A percentile compares a stretch with the other conserved stretches of the same genome.
phyloP scores from a whole-genome alignment of 2,329 filamentous ascomycete genomes.

The Colletotrichum musae region DNA sequence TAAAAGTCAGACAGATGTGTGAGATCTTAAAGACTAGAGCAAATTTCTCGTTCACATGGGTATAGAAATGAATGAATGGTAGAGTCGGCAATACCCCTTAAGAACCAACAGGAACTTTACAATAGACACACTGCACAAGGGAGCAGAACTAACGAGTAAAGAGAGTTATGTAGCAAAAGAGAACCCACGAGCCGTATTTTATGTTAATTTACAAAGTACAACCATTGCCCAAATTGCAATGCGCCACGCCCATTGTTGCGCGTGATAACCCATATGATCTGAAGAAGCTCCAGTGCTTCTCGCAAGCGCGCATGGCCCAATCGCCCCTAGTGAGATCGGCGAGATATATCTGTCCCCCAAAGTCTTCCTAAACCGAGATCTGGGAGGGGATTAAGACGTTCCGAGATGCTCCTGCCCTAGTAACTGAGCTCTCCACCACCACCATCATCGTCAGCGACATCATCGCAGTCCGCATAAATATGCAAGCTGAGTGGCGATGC shows the following conservation, averaged over 20 bases:
- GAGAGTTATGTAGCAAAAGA: no score
- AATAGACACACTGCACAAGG: no score
- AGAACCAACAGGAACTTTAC: no score
- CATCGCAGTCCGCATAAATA: conserved; percentile 98
- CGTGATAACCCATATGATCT: neutral
- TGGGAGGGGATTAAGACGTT: conserved; percentile 17
- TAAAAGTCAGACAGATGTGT: no score
- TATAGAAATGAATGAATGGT: no score
- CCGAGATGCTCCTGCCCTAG: conserved; percentile 57
- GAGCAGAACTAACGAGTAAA: no score
- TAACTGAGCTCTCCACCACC: conserved; percentile 93
- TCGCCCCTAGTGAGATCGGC: neutral
- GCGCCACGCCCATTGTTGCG: conserved; percentile 17
- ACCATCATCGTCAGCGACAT: conserved; percentile 72
- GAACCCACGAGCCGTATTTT: conserved; percentile 17
- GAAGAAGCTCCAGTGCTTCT: conserved; percentile 8
- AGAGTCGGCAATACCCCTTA: no score
- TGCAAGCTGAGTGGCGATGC: conserved; percentile 74
- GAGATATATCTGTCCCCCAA: neutral
- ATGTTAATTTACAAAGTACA: conserved; percentile 39
- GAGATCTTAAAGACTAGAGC: no score
- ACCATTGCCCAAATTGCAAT: conserved; percentile 14
- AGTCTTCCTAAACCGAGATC: conserved; percentile 7
- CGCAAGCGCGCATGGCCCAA: neutral
- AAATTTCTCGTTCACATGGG: no score